Evolutionary conservation across 768 basidiomycete species (phyloP).

Genomic region (Russula dissimulans): DNA sequence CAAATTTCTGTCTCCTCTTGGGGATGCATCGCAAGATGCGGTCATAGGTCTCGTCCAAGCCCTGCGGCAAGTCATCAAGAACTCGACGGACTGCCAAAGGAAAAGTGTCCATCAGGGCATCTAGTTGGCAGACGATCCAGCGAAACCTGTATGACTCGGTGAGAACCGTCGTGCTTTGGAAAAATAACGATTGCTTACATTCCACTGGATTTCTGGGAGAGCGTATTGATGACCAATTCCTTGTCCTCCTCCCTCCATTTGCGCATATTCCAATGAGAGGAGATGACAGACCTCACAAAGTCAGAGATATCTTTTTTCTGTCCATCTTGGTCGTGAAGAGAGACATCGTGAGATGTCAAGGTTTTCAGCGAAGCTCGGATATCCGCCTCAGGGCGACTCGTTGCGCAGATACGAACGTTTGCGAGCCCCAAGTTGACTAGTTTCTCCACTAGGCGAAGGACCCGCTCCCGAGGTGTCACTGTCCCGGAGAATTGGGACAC

Average conservation of each 20-base stretch:
- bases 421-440: background rate
- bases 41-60: background rate
- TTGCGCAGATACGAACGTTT: no score
- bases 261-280: background rate
- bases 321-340: background rate
- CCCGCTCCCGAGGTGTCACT: background rate
- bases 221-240: background rate
- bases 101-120: background rate
- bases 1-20: no score
- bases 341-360: background rate
- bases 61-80: background rate
- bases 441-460: background rate
- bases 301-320: background rate
- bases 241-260: background rate
- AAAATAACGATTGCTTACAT: background rate
- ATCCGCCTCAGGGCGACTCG: background rate
- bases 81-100: background rate
- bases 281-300: background rate
- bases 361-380: background rate
- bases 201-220: background rate
- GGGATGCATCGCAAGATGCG: no score
- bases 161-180: background rate
- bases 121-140: background rate
- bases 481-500: no score
- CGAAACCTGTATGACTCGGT: background rate